Conservation (phyloP, 805 yeast genomes). For the Candida loeiensis region DNA sequence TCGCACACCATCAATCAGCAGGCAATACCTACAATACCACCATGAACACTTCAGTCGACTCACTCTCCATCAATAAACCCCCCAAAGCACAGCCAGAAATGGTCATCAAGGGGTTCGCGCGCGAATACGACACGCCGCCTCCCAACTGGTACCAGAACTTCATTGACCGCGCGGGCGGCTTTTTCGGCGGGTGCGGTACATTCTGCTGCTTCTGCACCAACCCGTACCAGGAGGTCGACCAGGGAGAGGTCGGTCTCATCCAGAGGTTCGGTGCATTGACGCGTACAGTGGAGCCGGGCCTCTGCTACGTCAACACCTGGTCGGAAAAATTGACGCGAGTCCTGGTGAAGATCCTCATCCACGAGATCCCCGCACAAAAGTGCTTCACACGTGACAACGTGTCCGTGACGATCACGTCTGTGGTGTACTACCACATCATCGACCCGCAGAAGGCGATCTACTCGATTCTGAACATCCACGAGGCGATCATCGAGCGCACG, state of each 20-base stretch:
- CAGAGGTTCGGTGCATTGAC: conserved; percentile 65
- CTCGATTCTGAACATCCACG: conserved; percentile 50
- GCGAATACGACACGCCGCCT: conserved; percentile 36
- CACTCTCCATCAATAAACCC: conserved; percentile 10
- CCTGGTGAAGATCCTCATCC: conserved; percentile 53
- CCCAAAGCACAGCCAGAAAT: conserved; percentile 37
- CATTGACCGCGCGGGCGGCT: conserved; percentile 39
- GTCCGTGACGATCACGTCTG: conserved; percentile 58
- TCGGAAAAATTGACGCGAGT: conserved; percentile 52
- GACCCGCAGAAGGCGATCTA: conserved; percentile 67
- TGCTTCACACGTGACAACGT: conserved; percentile 74
- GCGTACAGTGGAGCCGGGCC: conserved; percentile 66
- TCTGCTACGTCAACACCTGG: conserved; percentile 60
- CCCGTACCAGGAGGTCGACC: conserved; percentile 57
- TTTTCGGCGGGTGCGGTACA: conserved; percentile 52
- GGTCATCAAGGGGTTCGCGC: conserved; percentile 42
- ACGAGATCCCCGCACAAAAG: conserved; percentile 62
- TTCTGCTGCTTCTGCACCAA: conserved; percentile 57
- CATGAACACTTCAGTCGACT: conserved; percentile 6
- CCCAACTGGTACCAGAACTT: conserved; percentile 40
- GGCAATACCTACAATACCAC: not conserved
- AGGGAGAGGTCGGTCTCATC: conserved; percentile 67
- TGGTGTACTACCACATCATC: conserved; percentile 60
- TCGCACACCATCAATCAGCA: not conserved
- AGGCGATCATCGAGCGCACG: conserved; percentile 61